Percentiles rank a stretch among this genome's conserved stretches.
Conservation (phyloP, 352 stramenopile species). For the Globisporangium uncinulatum region DNA sequence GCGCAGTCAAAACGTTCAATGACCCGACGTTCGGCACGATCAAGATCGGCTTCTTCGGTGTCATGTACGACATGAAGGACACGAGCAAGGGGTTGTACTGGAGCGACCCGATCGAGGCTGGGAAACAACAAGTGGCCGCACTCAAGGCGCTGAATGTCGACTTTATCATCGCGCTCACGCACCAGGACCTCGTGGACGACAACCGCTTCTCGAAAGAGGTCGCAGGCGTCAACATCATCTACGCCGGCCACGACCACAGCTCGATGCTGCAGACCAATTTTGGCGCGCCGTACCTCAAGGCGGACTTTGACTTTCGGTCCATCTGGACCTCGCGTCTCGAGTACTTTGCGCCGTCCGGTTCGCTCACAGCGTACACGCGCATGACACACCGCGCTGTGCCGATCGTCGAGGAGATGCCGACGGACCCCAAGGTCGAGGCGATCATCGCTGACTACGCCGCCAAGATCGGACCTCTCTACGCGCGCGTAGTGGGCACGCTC, state of each 20-base stretch:
- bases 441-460: slow-evolving; percentile 41
- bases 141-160: slow-evolving; percentile 39
- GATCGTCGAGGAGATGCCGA: slow-evolving; percentile 53
- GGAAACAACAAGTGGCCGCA: slow-evolving; percentile 40
- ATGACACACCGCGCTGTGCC: slow-evolving; percentile 51
- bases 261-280: slow-evolving; percentile 68
- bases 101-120: slow-evolving; percentile 50
- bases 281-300: slow-evolving; percentile 63
- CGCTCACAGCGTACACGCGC: slow-evolving; percentile 23
- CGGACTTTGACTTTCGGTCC: slow-evolving; percentile 67
- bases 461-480: slow-evolving; percentile 33
- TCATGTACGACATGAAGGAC: slow-evolving; percentile 81
- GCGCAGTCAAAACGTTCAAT: slow-evolving; percentile 44
- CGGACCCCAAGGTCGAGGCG: slow-evolving; percentile 39
- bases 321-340: slow-evolving; percentile 61
- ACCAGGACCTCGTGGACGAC: slow-evolving; percentile 62
- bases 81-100: slow-evolving; percentile 59
- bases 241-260: slow-evolving; percentile 62
- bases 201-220: slow-evolving; percentile 66
- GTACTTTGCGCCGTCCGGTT: slow-evolving; percentile 35
- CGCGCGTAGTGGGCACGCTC: slow-evolving; percentile 39
- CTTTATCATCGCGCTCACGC: slow-evolving; percentile 67
- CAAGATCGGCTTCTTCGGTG: slow-evolving; percentile 58
- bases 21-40: slow-evolving; percentile 32
- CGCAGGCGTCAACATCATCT: slow-evolving; percentile 55